A percentile compares a stretch with the other conserved stretches of the same genome.
phyloP scores from a whole-genome alignment of 352 stramenopile genomes.

The Phytophthora litchii region DNA sequence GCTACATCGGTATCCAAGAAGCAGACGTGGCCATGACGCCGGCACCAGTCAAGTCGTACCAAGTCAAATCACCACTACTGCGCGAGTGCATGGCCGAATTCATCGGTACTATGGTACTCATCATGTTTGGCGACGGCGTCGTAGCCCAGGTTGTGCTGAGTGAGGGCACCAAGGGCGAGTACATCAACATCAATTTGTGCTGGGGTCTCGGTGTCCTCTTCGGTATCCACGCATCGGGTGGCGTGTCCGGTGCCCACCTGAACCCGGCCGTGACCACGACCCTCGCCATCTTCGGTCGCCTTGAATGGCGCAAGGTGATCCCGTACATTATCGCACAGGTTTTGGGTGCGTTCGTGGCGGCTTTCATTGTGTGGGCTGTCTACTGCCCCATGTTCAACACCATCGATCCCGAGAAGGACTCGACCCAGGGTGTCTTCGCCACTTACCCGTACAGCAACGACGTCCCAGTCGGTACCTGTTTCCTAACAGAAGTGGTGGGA shows the following conservation, averaged over 20 bases:
- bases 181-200: slow-evolving; percentile 62
- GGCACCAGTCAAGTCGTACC: slow-evolving; percentile 27
- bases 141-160: slow-evolving; percentile 56
- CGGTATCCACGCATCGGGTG: slow-evolving; percentile 50
- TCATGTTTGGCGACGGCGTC: slow-evolving; percentile 61
- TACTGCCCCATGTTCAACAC: slow-evolving; percentile 53
- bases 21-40: slow-evolving; percentile 27
- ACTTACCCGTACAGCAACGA: slow-evolving; percentile 42
- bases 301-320: slow-evolving; percentile 54
- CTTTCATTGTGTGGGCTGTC: slow-evolving; percentile 47
- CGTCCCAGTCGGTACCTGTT: slow-evolving; percentile 35
- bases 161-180: slow-evolving; percentile 49
- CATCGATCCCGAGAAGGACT: slow-evolving; percentile 44
- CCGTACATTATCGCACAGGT: slow-evolving; percentile 51
- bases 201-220: slow-evolving; percentile 72
- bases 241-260: slow-evolving; percentile 56
- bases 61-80: slow-evolving; percentile 46
- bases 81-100: slow-evolving; percentile 59
- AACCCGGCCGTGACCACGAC: slow-evolving; percentile 60
- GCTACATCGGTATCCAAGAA: slow-evolving; percentile 35
- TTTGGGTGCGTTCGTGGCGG: slow-evolving; percentile 44
- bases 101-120: slow-evolving; percentile 54
- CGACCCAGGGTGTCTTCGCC: slow-evolving; percentile 39
- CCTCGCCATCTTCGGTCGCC: slow-evolving; percentile 41
- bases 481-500: slow-evolving; percentile 54